Evolutionary conservation across 1,284 basidiomycete species (phyloP), one percentile per base, ranked within the genome.

Genomic region (Neotropicomus parvogracilis): DNA sequence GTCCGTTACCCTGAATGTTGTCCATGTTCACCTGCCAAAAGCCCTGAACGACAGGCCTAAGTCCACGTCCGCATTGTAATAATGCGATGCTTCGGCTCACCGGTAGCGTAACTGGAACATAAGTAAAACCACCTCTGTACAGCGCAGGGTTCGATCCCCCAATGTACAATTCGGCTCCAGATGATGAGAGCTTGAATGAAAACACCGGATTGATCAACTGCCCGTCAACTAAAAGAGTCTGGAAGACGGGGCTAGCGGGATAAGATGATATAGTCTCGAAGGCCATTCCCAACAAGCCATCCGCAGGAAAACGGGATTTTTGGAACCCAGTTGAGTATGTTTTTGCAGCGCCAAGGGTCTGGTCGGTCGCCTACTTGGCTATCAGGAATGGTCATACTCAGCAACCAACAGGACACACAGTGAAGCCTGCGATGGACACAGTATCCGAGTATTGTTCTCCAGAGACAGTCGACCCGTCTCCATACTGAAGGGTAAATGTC

Each of bases 381-480:
- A 16, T 53, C 33, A 58, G 41, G 14, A n/a, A 26, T 6, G n/a
- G 9, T 3, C 11, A 11, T 8, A 3, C 20, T 5, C 10, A 17
- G 2, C 19, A 27, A 6, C 8, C 3, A 20, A 12, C 3, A 35
- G 6, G 7, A 48, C 54, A 6, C 48, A 69, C 70, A 0, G 33
- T 54, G 16, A 64, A 45, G 4, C 63, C 61, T 5, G 56, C 59
- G 27, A 72, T 57, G 32, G 57, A 48, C 1, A 81, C 72, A 5
- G 63, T 71, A 55, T 86, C 83, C 3, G 64, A 66, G 63, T 75
- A 83, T 49, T 78, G 69, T 26, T 67, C 63, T n/a, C 81, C 82
- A 10, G 60, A 58, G 12, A 36, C 46, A 8, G 7, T 17, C 10
- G 38, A 46, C 6, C n/a, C 11, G 17, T 36, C 46, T 5, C 75